These are phyloP conservation scores for Tuber brumale DNA, from an alignment of 495 filamentous ascomycete species.

Conservation along the genomic window DNA sequence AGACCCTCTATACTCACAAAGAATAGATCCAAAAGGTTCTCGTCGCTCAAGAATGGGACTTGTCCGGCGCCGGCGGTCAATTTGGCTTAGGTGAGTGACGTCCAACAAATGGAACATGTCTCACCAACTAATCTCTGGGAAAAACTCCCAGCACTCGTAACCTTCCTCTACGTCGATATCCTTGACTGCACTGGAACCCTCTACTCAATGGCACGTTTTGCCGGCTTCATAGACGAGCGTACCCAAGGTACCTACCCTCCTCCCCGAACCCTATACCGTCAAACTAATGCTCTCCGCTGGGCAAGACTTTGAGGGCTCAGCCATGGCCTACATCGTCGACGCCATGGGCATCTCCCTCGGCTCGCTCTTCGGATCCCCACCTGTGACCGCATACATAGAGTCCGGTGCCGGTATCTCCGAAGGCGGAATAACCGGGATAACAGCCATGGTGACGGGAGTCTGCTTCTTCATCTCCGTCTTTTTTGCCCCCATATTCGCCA, in stretches of 20 bases:
- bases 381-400: constrained; percentile 77
- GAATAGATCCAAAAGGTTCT: constrained; percentile 56
- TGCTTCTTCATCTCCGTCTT: constrained; percentile 82
- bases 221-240: constrained; percentile 57
- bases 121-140: constrained; percentile 8
- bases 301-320: constrained; percentile 68
- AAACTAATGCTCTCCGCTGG: constrained; percentile 25
- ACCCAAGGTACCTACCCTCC: constrained; percentile 29
- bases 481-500: constrained; percentile 80
- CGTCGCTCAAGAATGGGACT: constrained; percentile 61
- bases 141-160: constrained; percentile 56
- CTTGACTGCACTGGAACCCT: constrained; percentile 58
- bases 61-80: constrained; percentile 57
- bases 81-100: constrained; percentile 54
- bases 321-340: constrained; percentile 71
- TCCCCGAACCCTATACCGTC: constrained; percentile 1
- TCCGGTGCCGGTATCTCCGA: constrained; percentile 78
- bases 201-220: constrained; percentile 78
- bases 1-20: neutral
- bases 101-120: constrained; percentile 9
- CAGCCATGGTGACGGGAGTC: constrained; percentile 65
- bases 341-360: constrained; percentile 71
- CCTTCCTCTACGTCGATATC: constrained; percentile 81
- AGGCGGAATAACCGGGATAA: constrained; percentile 74
- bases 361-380: constrained; percentile 63